A percentile compares a stretch with the other conserved stretches of the same genome.
Evolutionary conservation across 1,139 yeast genomes (phyloP).

Genomic region (Candida gigantensis): DNA sequence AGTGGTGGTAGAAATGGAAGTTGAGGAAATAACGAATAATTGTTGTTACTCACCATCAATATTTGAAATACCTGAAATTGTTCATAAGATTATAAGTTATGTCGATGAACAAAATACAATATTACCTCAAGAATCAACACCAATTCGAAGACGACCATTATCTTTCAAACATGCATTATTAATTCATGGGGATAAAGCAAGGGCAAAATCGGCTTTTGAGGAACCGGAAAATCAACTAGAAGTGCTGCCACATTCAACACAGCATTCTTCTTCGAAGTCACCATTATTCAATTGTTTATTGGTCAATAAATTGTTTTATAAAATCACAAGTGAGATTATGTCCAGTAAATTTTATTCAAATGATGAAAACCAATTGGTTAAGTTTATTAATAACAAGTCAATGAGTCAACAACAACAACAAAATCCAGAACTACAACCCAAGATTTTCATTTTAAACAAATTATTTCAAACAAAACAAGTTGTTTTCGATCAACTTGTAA

Average conservation of each 20-base stretch:
- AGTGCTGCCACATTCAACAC: too few species aligned
- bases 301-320: slow-evolving; percentile 69
- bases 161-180: slow-evolving; percentile 57
- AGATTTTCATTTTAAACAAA: slow-evolving; percentile 37
- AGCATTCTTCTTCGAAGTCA: neutral
- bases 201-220: slow-evolving; percentile 51
- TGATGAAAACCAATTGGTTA: slow-evolving; percentile 30
- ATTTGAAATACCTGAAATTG: slow-evolving; percentile 76
- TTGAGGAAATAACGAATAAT: too few species aligned
- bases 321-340: slow-evolving; percentile 55
- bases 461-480: slow-evolving; percentile 34
- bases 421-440: slow-evolving; percentile 26
- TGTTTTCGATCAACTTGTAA: slow-evolving; percentile 23
- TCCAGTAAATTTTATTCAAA: slow-evolving; percentile 58
- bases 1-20: too few species aligned
- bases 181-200: slow-evolving; percentile 49
- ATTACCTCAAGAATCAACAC: slow-evolving; percentile 60
- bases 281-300: slow-evolving; percentile 59
- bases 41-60: slow-evolving; percentile 42
- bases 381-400: slow-evolving; percentile 33
- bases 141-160: slow-evolving; percentile 65
- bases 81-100: slow-evolving; percentile 57
- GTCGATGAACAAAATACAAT: slow-evolving; percentile 52
- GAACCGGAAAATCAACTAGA: slow-evolving; percentile 1
- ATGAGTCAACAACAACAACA: slow-evolving; percentile 3